Percentiles rank a stretch among this genome's conserved stretches.
Conservation (phyloP, 495 filamentous ascomycete genomes). For the Hyaloscypha finlandica region DNA sequence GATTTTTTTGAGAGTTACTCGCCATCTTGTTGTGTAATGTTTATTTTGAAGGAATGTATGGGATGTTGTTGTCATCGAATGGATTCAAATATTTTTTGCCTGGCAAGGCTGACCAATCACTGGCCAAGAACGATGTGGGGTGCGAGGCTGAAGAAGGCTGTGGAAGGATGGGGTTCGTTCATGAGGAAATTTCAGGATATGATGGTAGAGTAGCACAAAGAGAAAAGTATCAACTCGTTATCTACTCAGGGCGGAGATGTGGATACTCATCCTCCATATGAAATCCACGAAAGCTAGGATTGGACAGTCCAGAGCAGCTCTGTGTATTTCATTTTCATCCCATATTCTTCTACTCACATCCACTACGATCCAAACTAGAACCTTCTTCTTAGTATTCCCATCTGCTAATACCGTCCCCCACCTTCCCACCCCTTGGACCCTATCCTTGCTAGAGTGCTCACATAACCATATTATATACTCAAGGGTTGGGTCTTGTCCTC, state of each 20-base stretch:
- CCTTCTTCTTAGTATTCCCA: too few species aligned
- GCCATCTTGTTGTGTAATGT: constrained; percentile 33
- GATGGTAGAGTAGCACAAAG: not conserved
- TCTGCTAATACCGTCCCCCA: too few species aligned
- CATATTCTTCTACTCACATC: too few species aligned
- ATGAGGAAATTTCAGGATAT: not conserved
- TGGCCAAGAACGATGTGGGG: not conserved
- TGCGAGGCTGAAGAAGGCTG: constrained; percentile 20
- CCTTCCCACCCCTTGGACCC: too few species aligned
- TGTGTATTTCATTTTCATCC: not conserved
- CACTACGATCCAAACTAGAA: too few species aligned
- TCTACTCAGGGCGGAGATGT: not conserved
- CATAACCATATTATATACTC: too few species aligned
- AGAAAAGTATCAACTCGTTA: not conserved
- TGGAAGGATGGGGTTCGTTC: not conserved
- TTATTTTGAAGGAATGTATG: constrained; percentile 25
- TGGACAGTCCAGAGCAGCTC: too few species aligned
- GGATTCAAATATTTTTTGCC: constrained; percentile 18
- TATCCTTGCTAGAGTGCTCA: too few species aligned
- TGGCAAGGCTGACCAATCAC: constrained; percentile 15
- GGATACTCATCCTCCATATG: too few species aligned
- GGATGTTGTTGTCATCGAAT: constrained; percentile 12
- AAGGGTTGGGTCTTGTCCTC: too few species aligned
- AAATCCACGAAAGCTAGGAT: too few species aligned
- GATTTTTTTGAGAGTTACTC: constrained; percentile 19